These are phyloP conservation scores for Penicillium diatomitis DNA, from an alignment of 495 filamentous ascomycete genomes.

Conservation along the genomic window DNA sequence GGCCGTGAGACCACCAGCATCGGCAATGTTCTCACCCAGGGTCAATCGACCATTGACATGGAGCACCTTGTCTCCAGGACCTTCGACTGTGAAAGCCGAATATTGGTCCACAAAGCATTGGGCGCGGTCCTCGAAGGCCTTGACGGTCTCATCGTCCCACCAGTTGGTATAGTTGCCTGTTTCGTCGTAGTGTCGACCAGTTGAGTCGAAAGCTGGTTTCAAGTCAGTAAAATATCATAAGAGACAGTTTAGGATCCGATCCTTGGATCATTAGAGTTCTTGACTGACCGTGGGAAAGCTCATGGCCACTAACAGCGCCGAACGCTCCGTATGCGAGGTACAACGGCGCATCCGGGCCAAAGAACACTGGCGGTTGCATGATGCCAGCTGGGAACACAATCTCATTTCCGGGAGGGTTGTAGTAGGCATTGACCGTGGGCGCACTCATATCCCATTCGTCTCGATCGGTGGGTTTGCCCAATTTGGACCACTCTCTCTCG, in stretches of 20 bases:
- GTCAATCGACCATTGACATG: conserved; percentile 63
- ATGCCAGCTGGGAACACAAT: conserved; percentile 68
- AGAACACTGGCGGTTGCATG: conserved; percentile 63
- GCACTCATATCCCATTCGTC: conserved; percentile 56
- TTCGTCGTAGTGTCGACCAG: conserved; percentile 58
- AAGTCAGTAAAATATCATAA: neutral
- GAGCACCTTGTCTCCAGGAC: conserved; percentile 42
- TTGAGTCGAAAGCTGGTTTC: conserved; percentile 54
- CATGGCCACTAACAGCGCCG: conserved; percentile 62
- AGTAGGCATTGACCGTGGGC: conserved; percentile 56
- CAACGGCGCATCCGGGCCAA: conserved; percentile 48
- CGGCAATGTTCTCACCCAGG: conserved; percentile 68
- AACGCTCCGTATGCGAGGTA: conserved; percentile 66
- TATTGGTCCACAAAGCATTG: conserved; percentile 68
- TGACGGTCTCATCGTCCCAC: conserved; percentile 59
- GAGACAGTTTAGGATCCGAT: neutral
- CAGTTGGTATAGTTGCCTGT: conserved; percentile 59
- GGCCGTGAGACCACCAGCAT: conserved; percentile 60
- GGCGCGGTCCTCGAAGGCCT: conserved; percentile 52
- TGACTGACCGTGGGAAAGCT: conserved; percentile 54
- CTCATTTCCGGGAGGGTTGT: conserved; percentile 54
- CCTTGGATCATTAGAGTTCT: neutral
- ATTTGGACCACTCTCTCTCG: conserved; percentile 43
- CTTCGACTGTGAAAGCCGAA: conserved; percentile 49
- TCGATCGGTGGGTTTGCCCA: conserved; percentile 53